Evolutionary conservation across 495 filamentous ascomycete species (phyloP).

Genomic region (Hypoxylon rickii): DNA sequence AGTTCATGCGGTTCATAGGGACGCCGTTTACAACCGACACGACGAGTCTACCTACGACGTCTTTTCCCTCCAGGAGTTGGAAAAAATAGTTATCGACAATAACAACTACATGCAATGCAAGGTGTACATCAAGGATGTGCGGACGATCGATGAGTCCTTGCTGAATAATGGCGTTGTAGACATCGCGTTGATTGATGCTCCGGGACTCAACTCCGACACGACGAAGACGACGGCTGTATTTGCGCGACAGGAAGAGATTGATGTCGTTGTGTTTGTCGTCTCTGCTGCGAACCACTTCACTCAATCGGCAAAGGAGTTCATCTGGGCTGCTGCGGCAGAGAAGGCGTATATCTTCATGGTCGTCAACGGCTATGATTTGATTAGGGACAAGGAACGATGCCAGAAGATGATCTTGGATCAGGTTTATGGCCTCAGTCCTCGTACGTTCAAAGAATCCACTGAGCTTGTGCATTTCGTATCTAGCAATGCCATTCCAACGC

Average conservation of each 20-base stretch:
- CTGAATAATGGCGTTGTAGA: slow-evolving; percentile 98
- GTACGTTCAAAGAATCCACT: slow-evolving; percentile 87
- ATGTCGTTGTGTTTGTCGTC: slow-evolving; percentile 98
- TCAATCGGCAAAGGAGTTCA: slow-evolving; percentile 93
- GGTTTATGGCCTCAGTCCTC: slow-evolving; percentile 79
- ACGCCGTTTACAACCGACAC: slow-evolving; percentile 77
- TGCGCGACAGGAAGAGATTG: slow-evolving; percentile 96
- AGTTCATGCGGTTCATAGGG: slow-evolving; percentile 90
- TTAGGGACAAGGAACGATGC: slow-evolving; percentile 79
- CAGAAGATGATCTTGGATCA: slow-evolving; percentile 93
- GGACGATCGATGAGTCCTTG: slow-evolving; percentile 87
- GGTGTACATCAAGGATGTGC: slow-evolving; percentile 91
- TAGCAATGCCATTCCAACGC: slow-evolving; percentile 86
- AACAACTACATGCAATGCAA: slow-evolving; percentile 91
- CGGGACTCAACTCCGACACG: slow-evolving; percentile 92
- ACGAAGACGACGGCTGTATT: slow-evolving; percentile 97
- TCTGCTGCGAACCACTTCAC: slow-evolving; percentile 98
- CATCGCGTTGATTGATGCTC: slow-evolving; percentile 96
- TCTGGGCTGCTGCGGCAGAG: slow-evolving; percentile 90
- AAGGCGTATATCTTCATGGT: slow-evolving; percentile 99
- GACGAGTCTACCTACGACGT: slow-evolving; percentile 94
- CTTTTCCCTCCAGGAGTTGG: slow-evolving; percentile 73
- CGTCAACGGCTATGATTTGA: slow-evolving; percentile 95
- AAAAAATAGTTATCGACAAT: slow-evolving; percentile 88
- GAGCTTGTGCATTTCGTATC: slow-evolving; percentile 98